Conservation (phyloP, 2,329 filamentous ascomycete species). For the Hypoxylon sp. region DNA sequence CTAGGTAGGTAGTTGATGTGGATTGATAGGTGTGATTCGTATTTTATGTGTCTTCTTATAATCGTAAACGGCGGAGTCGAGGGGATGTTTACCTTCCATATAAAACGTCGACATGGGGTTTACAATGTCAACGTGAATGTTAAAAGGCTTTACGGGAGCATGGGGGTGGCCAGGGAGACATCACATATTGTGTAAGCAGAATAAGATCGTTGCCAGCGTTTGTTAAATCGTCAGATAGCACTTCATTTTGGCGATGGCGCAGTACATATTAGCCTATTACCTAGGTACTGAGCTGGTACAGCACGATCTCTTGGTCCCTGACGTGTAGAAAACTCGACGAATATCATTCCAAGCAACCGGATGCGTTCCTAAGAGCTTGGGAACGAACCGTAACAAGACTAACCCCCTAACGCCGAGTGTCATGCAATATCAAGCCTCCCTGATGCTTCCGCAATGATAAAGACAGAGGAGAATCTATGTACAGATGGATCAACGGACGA, state of each 20-base stretch:
- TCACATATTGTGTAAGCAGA: not conserved
- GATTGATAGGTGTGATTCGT: not conserved
- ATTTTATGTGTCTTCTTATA: not conserved
- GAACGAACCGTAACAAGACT: conserved; percentile 9
- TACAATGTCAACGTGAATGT: not conserved
- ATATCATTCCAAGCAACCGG: conserved; percentile 5
- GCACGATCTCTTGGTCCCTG: not conserved
- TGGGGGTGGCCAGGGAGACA: not conserved
- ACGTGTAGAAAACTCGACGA: conserved; percentile 8
- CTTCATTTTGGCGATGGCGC: not conserved
- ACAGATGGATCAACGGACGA: conserved; percentile 17
- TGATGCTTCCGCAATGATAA: conserved; percentile 19
- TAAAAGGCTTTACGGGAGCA: not conserved
- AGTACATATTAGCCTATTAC: conserved; percentile 7
- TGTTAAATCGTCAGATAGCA: not conserved
- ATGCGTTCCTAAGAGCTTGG: conserved; percentile 7
- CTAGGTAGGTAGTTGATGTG: not conserved
- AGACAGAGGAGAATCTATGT: conserved; percentile 28
- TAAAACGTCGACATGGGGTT: not conserved
- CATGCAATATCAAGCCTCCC: conserved; percentile 31
- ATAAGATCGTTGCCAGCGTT: not conserved
- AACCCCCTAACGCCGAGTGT: conserved; percentile 32
- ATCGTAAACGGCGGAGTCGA: not conserved
- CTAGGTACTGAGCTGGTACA: conserved; percentile 7
- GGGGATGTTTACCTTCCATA: not conserved